Evolutionary conservation across 768 basidiomycete genomes (phyloP).

Genomic region (Trichaptum fuscoviolaceum): DNA sequence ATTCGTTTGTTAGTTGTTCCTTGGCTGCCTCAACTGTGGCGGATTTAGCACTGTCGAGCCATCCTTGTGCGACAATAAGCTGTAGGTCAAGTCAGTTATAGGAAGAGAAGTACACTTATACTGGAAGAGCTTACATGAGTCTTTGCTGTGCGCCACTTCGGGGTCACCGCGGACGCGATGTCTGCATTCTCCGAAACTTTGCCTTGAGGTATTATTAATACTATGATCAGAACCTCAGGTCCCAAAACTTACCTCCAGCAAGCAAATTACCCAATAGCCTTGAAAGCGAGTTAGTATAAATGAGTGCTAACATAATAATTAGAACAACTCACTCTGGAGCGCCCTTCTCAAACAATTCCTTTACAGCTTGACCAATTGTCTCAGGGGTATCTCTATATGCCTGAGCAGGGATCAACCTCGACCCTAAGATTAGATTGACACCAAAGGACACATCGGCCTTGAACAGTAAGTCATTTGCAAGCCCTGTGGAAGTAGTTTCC

Average conservation of each 20-base stretch:
- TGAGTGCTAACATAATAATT: neutral
- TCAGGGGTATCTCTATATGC: constrained; percentile 7
- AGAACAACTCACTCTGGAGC: neutral
- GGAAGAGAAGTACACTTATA: neutral
- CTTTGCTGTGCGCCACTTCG: constrained; percentile 34
- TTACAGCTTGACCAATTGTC: constrained; percentile 4
- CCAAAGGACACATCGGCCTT: constrained; percentile 2
- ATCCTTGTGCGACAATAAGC: constrained; percentile 4
- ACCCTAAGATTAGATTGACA: constrained; percentile 7
- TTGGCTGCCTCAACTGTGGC: constrained; percentile 17
- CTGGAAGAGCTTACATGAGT: constrained; percentile 24
- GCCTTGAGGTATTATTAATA: constrained; percentile 15
- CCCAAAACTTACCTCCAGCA: constrained; percentile 9
- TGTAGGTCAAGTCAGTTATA: neutral
- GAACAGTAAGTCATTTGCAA: constrained; percentile 2
- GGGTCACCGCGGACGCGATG: constrained; percentile 27
- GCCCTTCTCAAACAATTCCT: constrained; percentile 3
- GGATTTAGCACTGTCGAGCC: neutral
- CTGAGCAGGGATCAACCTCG: constrained; percentile 8
- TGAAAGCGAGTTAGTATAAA: neutral
- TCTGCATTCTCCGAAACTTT: constrained; percentile 30
- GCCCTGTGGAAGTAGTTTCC: constrained; percentile 4
- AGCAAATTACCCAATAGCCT: constrained; percentile 11
- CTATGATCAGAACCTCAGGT: neutral
- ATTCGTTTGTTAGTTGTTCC: constrained; percentile 18